These are phyloP conservation scores for Scheffersomyces quercinus DNA, from an alignment of 1,139 yeast genomes.

Conservation along the genomic window DNA sequence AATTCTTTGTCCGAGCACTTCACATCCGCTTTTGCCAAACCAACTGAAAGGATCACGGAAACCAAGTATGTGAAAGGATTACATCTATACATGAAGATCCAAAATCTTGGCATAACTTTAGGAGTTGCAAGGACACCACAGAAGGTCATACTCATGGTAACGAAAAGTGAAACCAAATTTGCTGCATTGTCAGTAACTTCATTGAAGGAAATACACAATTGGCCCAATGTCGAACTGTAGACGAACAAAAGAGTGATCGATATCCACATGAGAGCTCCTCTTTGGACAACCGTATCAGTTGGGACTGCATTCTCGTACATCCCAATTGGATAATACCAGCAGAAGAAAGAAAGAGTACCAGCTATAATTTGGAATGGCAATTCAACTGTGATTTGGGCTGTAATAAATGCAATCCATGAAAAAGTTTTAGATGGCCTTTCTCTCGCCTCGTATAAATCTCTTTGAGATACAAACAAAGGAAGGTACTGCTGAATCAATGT, in stretches of 20 bases:
- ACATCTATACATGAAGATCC: conserved; percentile 57
- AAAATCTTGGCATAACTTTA: conserved; percentile 53
- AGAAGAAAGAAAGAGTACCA: conserved; percentile 67
- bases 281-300: conserved; percentile 20
- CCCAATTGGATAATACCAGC: conserved; percentile 85
- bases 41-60: conserved; percentile 43
- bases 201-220: conserved; percentile 14
- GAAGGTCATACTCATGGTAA: conserved; percentile 35
- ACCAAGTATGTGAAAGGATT: conserved; percentile 60
- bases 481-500: conserved; percentile 42
- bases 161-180: conserved; percentile 47
- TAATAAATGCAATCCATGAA: conserved; percentile 25
- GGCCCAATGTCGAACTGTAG: conserved; percentile 16
- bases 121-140: conserved; percentile 59
- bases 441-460: conserved; percentile 31
- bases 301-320: conserved; percentile 54
- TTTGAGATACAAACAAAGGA: conserved; percentile 32
- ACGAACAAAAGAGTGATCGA: conserved; percentile 36
- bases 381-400: conserved; percentile 70
- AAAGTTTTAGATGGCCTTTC: conserved; percentile 20
- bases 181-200: conserved; percentile 38
- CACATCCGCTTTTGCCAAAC: conserved; percentile 47
- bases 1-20: conserved; percentile 53
- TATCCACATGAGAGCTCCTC: conserved; percentile 50
- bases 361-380: conserved; percentile 70